Conservation (phyloP, 345 rosid genomes). For the Erucastrum elatum region DNA sequence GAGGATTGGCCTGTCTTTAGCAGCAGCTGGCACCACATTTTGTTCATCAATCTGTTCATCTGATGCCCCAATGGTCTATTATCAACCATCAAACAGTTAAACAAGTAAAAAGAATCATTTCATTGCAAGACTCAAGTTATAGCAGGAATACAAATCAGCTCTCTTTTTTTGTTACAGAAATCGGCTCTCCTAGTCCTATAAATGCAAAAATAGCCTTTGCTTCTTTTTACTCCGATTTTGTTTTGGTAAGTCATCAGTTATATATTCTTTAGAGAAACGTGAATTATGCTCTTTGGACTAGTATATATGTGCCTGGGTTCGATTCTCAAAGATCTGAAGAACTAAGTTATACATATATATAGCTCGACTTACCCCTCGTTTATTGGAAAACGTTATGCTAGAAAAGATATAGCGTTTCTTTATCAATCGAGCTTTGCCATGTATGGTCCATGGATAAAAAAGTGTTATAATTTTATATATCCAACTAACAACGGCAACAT, state of each 20-base stretch:
- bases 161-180: no score
- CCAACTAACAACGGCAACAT: neutral
- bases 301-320: no score
- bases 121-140: no score
- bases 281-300: neutral
- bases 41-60: conserved; percentile 88
- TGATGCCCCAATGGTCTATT: conserved; percentile 78
- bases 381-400: neutral
- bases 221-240: neutral
- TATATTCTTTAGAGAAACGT: neutral
- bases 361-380: neutral
- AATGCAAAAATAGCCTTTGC: neutral
- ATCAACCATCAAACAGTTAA: neutral
- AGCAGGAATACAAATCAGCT: no score
- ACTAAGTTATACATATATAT: no score
- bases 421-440: neutral
- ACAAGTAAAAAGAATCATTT: no score
- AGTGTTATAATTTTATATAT: neutral
- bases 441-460: neutral
- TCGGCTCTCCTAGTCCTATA: neutral
- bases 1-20: conserved; percentile 59
- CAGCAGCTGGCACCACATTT: conserved; percentile 68
- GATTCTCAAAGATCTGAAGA: no score
- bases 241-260: neutral
- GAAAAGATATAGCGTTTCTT: neutral